Conservation (phyloP, 2,329 filamentous ascomycete species). For the Fusarium solani-melongenae region DNA sequence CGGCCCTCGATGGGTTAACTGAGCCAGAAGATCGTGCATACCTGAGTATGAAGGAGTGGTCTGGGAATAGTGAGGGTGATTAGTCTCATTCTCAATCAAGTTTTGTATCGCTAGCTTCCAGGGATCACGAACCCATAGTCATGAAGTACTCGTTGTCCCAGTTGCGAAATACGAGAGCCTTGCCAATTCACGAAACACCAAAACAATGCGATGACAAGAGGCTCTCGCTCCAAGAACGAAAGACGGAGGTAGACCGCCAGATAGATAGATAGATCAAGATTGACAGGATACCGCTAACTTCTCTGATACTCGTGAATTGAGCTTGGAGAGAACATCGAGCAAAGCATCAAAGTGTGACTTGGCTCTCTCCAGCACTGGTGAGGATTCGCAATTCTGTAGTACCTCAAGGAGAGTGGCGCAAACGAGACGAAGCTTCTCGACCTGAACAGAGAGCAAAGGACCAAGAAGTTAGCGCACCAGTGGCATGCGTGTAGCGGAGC, state of each 20-base stretch:
- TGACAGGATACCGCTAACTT: neutral
- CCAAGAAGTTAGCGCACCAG: neutral
- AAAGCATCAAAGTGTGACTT: neutral
- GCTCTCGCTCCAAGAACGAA: too few relatives aligned
- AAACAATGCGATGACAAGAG: too few relatives aligned
- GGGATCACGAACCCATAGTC: neutral
- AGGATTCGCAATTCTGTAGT: neutral
- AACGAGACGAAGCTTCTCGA: neutral
- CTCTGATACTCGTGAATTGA: slow-evolving; percentile 14
- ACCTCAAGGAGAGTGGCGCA: neutral
- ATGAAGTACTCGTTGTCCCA: neutral
- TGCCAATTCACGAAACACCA: neutral
- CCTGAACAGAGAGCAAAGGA: neutral
- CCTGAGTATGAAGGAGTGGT: neutral
- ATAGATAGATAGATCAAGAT: neutral
- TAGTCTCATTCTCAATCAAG: neutral
- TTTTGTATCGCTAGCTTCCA: neutral
- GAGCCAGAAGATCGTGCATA: too few relatives aligned
- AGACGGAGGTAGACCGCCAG: neutral
- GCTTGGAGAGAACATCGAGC: slow-evolving; percentile 7
- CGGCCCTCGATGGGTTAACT: too few relatives aligned
- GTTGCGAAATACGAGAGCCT: neutral
- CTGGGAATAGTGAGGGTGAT: neutral
- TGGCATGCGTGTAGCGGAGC: neutral
- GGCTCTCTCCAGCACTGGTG: neutral